These are phyloP conservation scores for Talaromyces thailandensis DNA, from an alignment of 495 filamentous ascomycete species.

Conservation along the genomic window DNA sequence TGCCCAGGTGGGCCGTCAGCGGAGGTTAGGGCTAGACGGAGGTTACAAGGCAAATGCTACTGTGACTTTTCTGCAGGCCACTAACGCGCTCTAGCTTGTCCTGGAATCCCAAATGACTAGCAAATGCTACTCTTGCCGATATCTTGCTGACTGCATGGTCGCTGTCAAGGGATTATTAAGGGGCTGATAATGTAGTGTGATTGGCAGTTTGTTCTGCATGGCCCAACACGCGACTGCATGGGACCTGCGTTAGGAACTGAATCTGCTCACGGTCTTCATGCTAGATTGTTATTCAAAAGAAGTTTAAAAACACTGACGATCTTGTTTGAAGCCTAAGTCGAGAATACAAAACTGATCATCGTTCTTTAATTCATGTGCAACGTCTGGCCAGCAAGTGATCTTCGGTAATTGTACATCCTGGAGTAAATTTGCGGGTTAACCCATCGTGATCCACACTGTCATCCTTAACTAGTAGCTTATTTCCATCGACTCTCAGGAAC, in stretches of 20 bases:
- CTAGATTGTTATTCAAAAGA: not conserved
- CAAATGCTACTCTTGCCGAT: not conserved
- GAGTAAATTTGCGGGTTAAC: not conserved
- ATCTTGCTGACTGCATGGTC: not conserved
- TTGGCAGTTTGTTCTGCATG: not conserved
- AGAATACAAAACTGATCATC: not conserved
- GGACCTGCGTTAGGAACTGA: not conserved
- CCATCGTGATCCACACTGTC: not conserved
- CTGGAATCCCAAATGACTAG: constrained; percentile 2
- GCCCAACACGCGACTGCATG: not conserved
- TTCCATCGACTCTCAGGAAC: not conserved
- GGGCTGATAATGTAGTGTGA: not conserved
- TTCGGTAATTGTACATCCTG: not conserved
- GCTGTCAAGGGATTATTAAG: not conserved
- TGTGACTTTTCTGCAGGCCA: constrained; percentile 4
- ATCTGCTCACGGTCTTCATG: not conserved
- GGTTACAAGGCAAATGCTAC: constrained; percentile 8
- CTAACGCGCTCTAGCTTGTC: not conserved
- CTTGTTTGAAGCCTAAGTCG: not conserved
- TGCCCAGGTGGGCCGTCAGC: not conserved
- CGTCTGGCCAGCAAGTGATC: not conserved
- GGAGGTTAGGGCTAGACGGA: constrained; percentile 8
- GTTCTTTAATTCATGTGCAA: not conserved
- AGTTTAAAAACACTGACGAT: not conserved
- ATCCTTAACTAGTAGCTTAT: not conserved